Conservation (phyloP, 2,329 filamentous ascomycete species). For the Apiospora koreana region DNA sequence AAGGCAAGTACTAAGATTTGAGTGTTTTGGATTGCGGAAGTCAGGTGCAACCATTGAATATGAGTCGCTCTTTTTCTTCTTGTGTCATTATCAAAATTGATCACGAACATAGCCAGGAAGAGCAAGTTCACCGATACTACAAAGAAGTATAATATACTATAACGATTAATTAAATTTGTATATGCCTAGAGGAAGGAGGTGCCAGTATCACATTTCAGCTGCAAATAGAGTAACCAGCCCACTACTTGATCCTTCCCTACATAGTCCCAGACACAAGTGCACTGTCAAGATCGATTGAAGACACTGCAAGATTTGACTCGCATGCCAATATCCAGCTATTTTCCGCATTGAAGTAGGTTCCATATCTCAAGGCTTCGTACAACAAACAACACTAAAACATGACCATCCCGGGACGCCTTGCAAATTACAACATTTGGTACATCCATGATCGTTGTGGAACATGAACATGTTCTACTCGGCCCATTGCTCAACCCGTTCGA, state of each 20-base stretch:
- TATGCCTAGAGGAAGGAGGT: too few species aligned
- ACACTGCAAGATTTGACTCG: background rate
- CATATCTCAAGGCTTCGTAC: background rate
- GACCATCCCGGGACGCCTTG: background rate
- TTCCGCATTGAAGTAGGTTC: background rate
- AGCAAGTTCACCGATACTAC: too few species aligned
- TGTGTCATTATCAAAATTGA: too few species aligned
- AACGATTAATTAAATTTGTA: too few species aligned
- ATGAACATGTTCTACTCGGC: slow-evolving; percentile 44
- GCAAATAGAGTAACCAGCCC: background rate
- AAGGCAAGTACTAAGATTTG: background rate
- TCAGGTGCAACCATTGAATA: background rate
- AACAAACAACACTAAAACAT: background rate
- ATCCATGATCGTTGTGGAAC: background rate
- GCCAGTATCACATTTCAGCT: background rate
- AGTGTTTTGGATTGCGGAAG: background rate
- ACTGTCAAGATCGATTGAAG: background rate
- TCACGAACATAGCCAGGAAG: too few species aligned
- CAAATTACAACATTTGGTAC: background rate
- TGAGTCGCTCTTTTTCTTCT: background rate
- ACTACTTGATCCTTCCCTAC: background rate
- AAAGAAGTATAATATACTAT: too few species aligned
- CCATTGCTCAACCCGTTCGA: slow-evolving; percentile 60
- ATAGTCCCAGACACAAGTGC: background rate
- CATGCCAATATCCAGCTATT: background rate